These are phyloP conservation scores for Achlya hypogyna DNA, from an alignment of 352 stramenopile genomes.

Conservation along the genomic window DNA sequence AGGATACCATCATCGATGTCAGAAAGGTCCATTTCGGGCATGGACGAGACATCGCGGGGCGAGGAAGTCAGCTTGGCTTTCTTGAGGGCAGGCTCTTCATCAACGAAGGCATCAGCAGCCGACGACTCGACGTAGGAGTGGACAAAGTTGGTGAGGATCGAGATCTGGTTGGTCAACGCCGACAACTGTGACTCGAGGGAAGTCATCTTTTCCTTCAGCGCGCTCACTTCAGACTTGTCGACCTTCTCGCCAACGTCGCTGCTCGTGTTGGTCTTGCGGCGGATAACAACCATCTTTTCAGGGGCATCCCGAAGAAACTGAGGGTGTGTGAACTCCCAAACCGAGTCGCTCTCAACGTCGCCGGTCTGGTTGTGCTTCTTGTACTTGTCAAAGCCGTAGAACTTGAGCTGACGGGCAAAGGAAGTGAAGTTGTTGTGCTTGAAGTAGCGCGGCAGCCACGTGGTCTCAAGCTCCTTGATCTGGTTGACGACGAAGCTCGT, in stretches of 20 bases:
- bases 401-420: slow-evolving; percentile 86
- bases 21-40: neutral
- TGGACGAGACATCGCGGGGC: neutral
- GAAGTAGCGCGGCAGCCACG: slow-evolving; percentile 75
- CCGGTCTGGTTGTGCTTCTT: slow-evolving; percentile 14
- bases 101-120: neutral
- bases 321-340: slow-evolving; percentile 13
- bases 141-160: slow-evolving; percentile 2
- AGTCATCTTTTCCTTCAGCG: slow-evolving; percentile 15
- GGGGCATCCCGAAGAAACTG: slow-evolving; percentile 12
- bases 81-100: neutral
- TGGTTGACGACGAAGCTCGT: slow-evolving; percentile 33
- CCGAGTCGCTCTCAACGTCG: neutral
- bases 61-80: neutral
- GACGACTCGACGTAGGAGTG: slow-evolving; percentile 4
- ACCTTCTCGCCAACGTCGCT: neutral
- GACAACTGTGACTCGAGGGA: slow-evolving; percentile 7
- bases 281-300: slow-evolving; percentile 13
- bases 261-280: slow-evolving; percentile 9
- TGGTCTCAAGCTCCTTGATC: slow-evolving; percentile 33
- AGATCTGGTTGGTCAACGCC: slow-evolving; percentile 18
- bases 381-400: slow-evolving; percentile 48
- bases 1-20: slow-evolving; percentile 3
- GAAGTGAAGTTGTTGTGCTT: slow-evolving; percentile 86
- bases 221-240: slow-evolving; percentile 7